A percentile compares a stretch with the other conserved stretches of the same genome.
phyloP scores from a whole-genome alignment of 139 green algal species.

The Asterochloris erici region DNA sequence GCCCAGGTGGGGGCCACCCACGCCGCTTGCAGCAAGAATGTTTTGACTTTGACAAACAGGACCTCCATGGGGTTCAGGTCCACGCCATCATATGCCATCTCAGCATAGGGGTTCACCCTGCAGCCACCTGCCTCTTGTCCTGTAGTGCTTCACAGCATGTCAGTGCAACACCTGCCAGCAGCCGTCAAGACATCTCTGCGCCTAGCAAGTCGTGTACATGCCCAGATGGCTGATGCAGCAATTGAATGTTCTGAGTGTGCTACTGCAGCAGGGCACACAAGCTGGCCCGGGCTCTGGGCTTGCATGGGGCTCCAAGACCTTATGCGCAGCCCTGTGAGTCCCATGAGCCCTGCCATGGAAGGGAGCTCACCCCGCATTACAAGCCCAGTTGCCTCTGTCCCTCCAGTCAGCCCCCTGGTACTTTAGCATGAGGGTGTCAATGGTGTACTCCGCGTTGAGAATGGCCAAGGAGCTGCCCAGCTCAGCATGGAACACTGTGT shows the following conservation, averaged over 20 bases:
- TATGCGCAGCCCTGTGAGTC: no score
- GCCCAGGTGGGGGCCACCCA: slow-evolving; percentile 17
- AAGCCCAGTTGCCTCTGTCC: slow-evolving; percentile 38
- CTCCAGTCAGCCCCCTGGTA: slow-evolving; percentile 46
- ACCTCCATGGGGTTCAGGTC: slow-evolving; percentile 68
- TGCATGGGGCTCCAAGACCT: no score
- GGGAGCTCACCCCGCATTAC: slow-evolving; percentile 25
- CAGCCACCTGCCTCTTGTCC: background rate
- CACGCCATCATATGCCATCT: slow-evolving; percentile 54
- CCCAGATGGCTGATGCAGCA: no score
- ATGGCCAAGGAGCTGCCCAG: slow-evolving; percentile 42
- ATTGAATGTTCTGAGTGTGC: no score
- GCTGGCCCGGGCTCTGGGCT: no score
- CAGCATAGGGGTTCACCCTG: slow-evolving; percentile 39
- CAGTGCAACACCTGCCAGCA: background rate
- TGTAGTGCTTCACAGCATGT: background rate
- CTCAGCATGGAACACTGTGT: slow-evolving; percentile 41
- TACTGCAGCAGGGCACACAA: no score
- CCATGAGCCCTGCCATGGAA: no score
- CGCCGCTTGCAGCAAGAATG: slow-evolving; percentile 34
- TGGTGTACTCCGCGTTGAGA: slow-evolving; percentile 41
- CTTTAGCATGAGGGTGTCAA: slow-evolving; percentile 50
- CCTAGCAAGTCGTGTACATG: background rate
- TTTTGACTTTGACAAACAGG: slow-evolving; percentile 80
- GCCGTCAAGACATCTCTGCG: background rate